Evolutionary conservation across 192 early-diverging fungal species (phyloP), one percentile per base, ranked within the genome.

Genomic region (Coemansia sp.): DNA sequence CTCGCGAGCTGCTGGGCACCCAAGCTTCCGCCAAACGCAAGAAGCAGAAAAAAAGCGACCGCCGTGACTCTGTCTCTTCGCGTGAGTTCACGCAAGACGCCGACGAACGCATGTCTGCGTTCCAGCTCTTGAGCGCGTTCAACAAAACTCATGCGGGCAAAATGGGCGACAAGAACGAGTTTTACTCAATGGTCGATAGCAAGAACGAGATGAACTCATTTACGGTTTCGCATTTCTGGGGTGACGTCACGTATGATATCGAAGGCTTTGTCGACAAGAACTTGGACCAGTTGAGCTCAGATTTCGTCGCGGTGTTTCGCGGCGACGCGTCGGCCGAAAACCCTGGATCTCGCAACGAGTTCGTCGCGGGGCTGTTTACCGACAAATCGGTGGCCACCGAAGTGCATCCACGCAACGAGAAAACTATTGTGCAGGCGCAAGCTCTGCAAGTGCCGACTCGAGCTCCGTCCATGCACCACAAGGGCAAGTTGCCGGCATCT

Each of bases 261-360:
- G 86, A 87, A 55, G 83, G 84, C 55, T 94, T 98, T 70, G 66
- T 91, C 49, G 93, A 93, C 45, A 89, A 89, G 73, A 96, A 96
- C 73, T 72, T 72, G 39, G 86, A 65, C 84, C 88, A 69, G 86
- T 88, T 70, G 65, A 89, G 78, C 56, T 82, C 90, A 5, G 95
- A 98, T 74, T 95, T 96, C 79, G 87, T 98, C 15, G 86, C 88
- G 10, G 80, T 96, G 24, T 87, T 97, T 71, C 80, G 89, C 38
- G 88, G 90, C 35, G 87, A 88, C 56, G 82, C 84, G 27, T 89
- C 94, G 52, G 72, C 83, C 58, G 84, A 88, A 29, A 71, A 52
- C 67, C 78, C 86, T 39, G 85, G 85, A 38, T 84, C 87, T 12
- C 87, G 86, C 63, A 94, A 93, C 78, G 73, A 79, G 23, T 98